These are phyloP conservation scores for Penicillium odoratum DNA, from an alignment of 495 filamentous ascomycete species.

Conservation along the genomic window DNA sequence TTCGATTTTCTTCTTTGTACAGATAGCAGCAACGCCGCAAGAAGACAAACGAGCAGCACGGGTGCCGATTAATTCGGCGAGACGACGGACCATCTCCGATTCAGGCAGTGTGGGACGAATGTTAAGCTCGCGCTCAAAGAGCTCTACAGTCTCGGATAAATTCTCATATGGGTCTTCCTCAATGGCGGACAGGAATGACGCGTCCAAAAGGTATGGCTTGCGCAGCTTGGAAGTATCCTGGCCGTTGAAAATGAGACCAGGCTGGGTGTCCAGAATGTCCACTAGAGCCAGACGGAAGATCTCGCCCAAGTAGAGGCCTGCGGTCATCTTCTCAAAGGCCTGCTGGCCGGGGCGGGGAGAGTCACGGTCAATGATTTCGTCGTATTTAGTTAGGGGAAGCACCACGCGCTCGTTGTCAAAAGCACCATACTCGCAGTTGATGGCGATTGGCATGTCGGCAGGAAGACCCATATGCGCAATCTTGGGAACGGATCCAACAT, in stretches of 20 bases:
- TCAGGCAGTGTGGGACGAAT: slow-evolving; percentile 70
- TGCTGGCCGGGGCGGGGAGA: slow-evolving; percentile 95
- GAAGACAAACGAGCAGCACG: slow-evolving; percentile 89
- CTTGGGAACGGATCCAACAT: slow-evolving; percentile 88
- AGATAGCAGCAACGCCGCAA: slow-evolving; percentile 92
- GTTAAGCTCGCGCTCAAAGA: slow-evolving; percentile 71
- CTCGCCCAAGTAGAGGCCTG: slow-evolving; percentile 92
- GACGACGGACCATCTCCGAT: slow-evolving; percentile 80
- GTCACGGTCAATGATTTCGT: slow-evolving; percentile 85
- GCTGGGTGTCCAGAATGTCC: slow-evolving; percentile 76
- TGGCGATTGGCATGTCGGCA: slow-evolving; percentile 85
- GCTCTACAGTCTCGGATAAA: slow-evolving; percentile 77
- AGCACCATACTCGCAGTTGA: slow-evolving; percentile 99
- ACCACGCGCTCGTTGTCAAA: slow-evolving; percentile 97
- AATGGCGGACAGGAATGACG: slow-evolving; percentile 93
- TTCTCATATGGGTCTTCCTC: slow-evolving; percentile 97
- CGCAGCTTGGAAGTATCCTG: slow-evolving; percentile 79
- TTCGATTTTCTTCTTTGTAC: slow-evolving; percentile 87
- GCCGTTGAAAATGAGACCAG: slow-evolving; percentile 74
- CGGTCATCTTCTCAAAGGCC: slow-evolving; percentile 97
- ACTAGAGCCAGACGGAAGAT: slow-evolving; percentile 89
- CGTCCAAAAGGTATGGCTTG: slow-evolving; percentile 83
- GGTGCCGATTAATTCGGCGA: slow-evolving; percentile 91
- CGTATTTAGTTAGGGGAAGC: slow-evolving; percentile 81
- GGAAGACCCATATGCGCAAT: slow-evolving; percentile 92